Base-by-base conservation (phyloP, 208 protist genomes). In the Leishmania arabica region DNA sequence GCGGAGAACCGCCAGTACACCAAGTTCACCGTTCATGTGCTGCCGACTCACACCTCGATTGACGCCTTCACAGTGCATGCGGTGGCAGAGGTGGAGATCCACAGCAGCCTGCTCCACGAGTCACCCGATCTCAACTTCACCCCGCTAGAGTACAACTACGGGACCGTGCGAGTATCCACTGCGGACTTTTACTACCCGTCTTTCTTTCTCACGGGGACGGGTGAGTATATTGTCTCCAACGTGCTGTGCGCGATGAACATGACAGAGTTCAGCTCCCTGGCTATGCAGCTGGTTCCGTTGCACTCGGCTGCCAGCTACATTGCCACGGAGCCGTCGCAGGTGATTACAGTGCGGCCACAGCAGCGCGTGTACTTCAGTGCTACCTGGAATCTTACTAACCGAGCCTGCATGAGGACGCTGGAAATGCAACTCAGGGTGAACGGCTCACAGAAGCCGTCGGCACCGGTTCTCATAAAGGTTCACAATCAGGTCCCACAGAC, bases 201-300 rank as follows among this genome's bases (percentile, higher is more conserved):
- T 31, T 96, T 95, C 76, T 82, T 95, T 51, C 87, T 96, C 49
- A 91, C 90, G 3, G 88, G 85, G 40, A 81, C 84, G 2, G 92
- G 94, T 2, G 88, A 94, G 81, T 97, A 95, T 84, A 91, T 95
- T 49, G 90, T 97, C 45, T 95, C 91, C 21, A 97, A 93, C 82
- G 90, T 96, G 27, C 78, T 97, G 47, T 96, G 91, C 78, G 94
- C 89, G 40, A 96, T 96, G 91, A 97, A 97, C 81, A 94, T 95
- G 89, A 97, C 93, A 19, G 91, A 95, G 76, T 90, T 89, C 24
- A 92, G 89, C 81, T 91, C 92, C 58, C 84, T 97, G 24, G 91
- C 95, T 31, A 97, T 97, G 92, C 94, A 97, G 82, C 86, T 97
- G 21, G 84, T 95, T 24, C 91, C 92, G 45, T 78, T 95, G 53